Evolutionary conservation across 164 flowering plant genomes (phyloP), one percentile per base, ranked within the genome.

Genomic region (Brasenia schreberi): DNA sequence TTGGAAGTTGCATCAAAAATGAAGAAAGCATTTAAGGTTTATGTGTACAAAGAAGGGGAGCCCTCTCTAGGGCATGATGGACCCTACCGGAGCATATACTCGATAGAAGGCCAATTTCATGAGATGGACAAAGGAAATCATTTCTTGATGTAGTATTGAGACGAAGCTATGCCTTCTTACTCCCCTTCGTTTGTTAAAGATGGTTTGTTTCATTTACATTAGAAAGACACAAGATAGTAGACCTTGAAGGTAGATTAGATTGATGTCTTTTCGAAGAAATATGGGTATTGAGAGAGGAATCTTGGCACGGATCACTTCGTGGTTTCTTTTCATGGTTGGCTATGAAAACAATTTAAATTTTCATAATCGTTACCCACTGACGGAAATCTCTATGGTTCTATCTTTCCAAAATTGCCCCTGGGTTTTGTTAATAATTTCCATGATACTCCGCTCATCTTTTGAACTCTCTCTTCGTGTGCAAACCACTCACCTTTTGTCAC

Each of bases 1-100:
- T 17, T 65, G 86, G 95, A 83, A 88, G 91, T 68, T 85, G 82
- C 49, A 7, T 79, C 19, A 87, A 83, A 67, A 88, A 86, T 91
- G 95, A 88, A 75, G n/a, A 85, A 80, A 67, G 66, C 70, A 59
- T 81, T 88, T 64, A 86, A 80, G 79, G 69, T 88, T 5, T 86
- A 76, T 39, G 77, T 88, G 4, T 88, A 88, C 69, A 65, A 83
- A 72, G 91, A 88, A 75, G 95, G 95, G 18, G 87, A 86, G 49
- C 80, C 78, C 5, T 88, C 91, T 10, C 52, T 88, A 45, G 85
- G 84, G 70, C 91, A 86, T 61, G 67, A 71, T 23, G 91, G 95
- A 17, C 89, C 87, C 0, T 82, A 87, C 79, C 81, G 69, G 77
- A 81, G 84, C 75, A 81, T 88, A 72, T 86, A 88, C 64, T 83